A percentile compares a stretch with the other conserved stretches of the same genome.
Evolutionary conservation across 2,329 filamentous ascomycete genomes (phyloP).

Genomic region (Fusarium incarnatum): DNA sequence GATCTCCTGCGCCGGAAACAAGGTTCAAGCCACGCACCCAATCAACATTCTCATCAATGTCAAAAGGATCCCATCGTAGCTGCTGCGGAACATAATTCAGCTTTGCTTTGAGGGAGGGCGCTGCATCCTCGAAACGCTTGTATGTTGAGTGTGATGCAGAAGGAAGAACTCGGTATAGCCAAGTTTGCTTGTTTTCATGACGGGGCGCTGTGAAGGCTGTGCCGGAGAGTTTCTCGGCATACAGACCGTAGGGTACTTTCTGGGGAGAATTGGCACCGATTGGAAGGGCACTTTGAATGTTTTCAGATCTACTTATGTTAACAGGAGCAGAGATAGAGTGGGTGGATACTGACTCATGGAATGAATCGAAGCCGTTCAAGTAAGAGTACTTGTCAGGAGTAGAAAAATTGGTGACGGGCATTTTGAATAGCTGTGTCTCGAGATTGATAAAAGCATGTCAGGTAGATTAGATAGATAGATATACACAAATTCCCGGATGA

Average conservation of each 20-base stretch:
- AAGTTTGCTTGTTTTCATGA: constrained; percentile 75
- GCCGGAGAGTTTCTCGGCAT: constrained; percentile 81
- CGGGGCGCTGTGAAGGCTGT: constrained; percentile 78
- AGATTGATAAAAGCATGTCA: neutral
- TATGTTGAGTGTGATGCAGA: constrained; percentile 70
- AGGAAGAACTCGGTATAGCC: constrained; percentile 77
- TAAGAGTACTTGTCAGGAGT: constrained; percentile 72
- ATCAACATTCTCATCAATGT: constrained; percentile 71
- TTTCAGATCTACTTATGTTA: constrained; percentile 70
- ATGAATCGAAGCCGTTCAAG: constrained; percentile 79
- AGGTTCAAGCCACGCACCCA: constrained; percentile 72
- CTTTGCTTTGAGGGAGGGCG: constrained; percentile 38
- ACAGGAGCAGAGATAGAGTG: accelerated
- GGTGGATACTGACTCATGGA: constrained; percentile 68
- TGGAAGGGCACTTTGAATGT: constrained; percentile 77
- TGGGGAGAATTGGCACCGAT: constrained; percentile 84
- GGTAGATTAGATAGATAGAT: neutral
- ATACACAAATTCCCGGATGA: neutral
- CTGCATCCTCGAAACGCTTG: constrained; percentile 6
- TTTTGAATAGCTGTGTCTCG: neutral
- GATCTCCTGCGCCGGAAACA: constrained; percentile 82
- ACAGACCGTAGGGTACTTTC: constrained; percentile 80
- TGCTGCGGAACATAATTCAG: constrained; percentile 72
- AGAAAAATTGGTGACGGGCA: constrained; percentile 39
- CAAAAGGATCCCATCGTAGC: constrained; percentile 84